Evolutionary conservation across 1,284 basidiomycete species (phyloP), one percentile per base, ranked within the genome.

Genomic region (Sanghuangporus sanghuang): DNA sequence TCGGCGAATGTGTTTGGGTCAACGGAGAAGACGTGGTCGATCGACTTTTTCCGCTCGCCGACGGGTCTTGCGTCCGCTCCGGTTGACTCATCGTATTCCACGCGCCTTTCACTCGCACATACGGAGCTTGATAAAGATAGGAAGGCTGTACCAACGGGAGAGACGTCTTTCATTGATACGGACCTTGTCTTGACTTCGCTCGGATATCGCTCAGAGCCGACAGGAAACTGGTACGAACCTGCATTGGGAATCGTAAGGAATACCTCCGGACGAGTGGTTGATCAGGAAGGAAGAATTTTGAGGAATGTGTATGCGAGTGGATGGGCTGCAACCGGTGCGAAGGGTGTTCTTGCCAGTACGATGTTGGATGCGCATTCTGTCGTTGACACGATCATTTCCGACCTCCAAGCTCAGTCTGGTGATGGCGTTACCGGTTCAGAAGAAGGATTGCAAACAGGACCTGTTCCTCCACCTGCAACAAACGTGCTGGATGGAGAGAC

Each of bases 251-350:
- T 85, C 68, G 73, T 90, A n/a, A 82, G 84, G 16, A 82, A 82
- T 0, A 68, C 75, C 1, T 73, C 74, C 5, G 85, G 84, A 5
- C 80, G 85, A 21, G 77, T 92, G n/a, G 70, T 84, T 64, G 79
- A 77, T 7, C 69, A 73, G 23, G 71, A 69, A 18, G 84, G 78
- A 6, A 73, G 67, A 21, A 76, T 72, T 3, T 68, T 84, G 63
- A 80, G 80, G 32, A 89, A 89, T 44, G 80, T 94, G n/a, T 98
- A 98, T 72, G 90, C 93, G 1, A 90, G 93, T 1, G 96, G 96
- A 2, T 99, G 97, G 97, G 89, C 94, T 0, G 91, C 95, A 0
- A 86, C 86, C 11, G 97, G 96, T 23, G 95, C 96, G 0, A 88
- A 87, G 53, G 96, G 97, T 5, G 95, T 99, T 12, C 84, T 99